phyloP scores from a whole-genome alignment of 345 rosid genomes.

The Anastatica hierochuntica region DNA sequence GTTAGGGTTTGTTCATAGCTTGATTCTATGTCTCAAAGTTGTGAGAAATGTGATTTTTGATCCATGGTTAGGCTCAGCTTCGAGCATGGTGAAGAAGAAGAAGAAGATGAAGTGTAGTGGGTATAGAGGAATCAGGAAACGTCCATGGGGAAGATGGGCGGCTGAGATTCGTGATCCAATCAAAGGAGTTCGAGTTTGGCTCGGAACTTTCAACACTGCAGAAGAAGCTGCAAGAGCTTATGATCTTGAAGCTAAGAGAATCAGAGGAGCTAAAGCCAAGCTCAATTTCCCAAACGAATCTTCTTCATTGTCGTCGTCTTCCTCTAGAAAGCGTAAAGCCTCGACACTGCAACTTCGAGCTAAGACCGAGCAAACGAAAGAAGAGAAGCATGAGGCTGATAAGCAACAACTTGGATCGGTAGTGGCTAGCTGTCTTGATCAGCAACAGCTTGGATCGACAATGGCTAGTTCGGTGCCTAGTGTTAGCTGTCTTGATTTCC shows the following conservation, averaged over 20 bases:
- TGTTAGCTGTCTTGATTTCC: constrained; percentile 7
- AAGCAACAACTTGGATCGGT: too few relatives aligned
- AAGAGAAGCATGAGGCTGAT: not conserved
- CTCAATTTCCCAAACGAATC: constrained; percentile 48
- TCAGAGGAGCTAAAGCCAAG: constrained; percentile 88
- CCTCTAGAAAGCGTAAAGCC: constrained; percentile 3
- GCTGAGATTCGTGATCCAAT: constrained; percentile 82
- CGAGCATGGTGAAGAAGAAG: constrained; percentile 3
- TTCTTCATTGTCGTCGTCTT: not conserved
- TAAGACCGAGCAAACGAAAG: not conserved
- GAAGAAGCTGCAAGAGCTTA: constrained; percentile 88
- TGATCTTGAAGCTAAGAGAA: constrained; percentile 75
- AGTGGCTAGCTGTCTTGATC: too few relatives aligned
- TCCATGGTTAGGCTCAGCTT: too few relatives aligned
- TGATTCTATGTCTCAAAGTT: too few relatives aligned
- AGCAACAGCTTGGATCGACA: not conserved
- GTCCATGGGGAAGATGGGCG: constrained; percentile 98
- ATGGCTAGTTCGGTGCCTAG: not conserved
- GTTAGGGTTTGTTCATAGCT: too few relatives aligned
- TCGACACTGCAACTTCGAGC: not conserved
- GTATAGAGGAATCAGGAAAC: constrained; percentile 77
- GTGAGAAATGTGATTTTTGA: too few relatives aligned
- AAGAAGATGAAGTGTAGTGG: constrained; percentile 18
- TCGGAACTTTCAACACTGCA: constrained; percentile 72
- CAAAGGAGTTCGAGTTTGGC: constrained; percentile 87